phyloP scores from a whole-genome alignment of 176 grass and related monocot species.

The Eragrostis nindensis region DNA sequence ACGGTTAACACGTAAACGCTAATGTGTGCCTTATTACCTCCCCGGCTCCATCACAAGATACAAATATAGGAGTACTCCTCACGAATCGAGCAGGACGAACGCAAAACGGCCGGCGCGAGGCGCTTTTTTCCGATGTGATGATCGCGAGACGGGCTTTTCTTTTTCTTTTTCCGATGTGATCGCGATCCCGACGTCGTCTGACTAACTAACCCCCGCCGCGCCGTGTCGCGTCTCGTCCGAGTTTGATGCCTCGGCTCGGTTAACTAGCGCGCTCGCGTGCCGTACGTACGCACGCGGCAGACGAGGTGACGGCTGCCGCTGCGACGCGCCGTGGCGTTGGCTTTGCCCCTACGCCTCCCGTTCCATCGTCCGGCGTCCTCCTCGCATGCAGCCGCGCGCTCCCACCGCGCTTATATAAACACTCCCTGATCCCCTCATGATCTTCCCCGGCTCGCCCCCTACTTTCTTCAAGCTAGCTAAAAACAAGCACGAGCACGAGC shows the following conservation, averaged over 20 bases:
- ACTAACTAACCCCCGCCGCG: not conserved
- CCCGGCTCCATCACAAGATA: not conserved
- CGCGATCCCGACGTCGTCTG: constrained; percentile 20
- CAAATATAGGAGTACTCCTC: not conserved
- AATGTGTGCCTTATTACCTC: not conserved
- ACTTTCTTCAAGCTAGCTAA: not conserved
- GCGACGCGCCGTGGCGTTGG: constrained; percentile 23
- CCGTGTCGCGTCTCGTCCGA: not conserved
- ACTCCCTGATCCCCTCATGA: constrained; percentile 2
- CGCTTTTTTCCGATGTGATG: not conserved
- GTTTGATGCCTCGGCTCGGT: not conserved
- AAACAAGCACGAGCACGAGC: not conserved
- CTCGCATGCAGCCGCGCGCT: not conserved
- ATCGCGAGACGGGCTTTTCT: no score
- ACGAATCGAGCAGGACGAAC: not conserved
- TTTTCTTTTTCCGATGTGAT: not conserved
- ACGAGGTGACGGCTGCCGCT: not conserved
- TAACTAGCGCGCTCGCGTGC: not conserved
- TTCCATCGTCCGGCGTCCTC: not conserved
- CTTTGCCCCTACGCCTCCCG: constrained; percentile 19
- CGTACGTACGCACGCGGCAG: not conserved
- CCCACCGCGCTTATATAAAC: constrained; percentile 31
- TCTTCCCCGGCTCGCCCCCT: not conserved
- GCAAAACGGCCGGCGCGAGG: not conserved
- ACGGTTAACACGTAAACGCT: not conserved